Conservation (phyloP, 192 early-diverging fungal species). For the Coemansia sp. region DNA sequence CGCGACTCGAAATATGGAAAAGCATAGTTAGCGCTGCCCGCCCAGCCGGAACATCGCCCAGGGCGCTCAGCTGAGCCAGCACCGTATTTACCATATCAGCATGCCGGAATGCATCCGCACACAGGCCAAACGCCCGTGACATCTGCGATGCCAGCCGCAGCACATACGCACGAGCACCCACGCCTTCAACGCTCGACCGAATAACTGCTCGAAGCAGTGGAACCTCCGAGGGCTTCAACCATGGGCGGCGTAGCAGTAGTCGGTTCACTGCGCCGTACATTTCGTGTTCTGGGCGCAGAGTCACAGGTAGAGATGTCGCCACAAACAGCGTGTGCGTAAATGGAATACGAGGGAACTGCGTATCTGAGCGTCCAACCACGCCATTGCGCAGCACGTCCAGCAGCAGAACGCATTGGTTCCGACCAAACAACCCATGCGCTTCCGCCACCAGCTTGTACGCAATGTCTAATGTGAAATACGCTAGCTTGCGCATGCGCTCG, state of each 20-base stretch:
- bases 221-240: conserved; percentile 22
- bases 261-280: conserved; percentile 37
- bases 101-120: conserved; percentile 16
- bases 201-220: conserved; percentile 32
- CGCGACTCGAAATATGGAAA: conserved; percentile 32
- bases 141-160: conserved; percentile 39
- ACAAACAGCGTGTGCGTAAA: conserved; percentile 36
- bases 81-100: conserved; percentile 22
- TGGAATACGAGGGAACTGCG: conserved; percentile 32
- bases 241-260: conserved; percentile 32
- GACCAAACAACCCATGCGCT: conserved; percentile 17
- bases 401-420: conserved; percentile 29
- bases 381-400: conserved; percentile 49
- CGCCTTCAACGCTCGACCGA: conserved; percentile 7
- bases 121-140: conserved; percentile 27
- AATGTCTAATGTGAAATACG: conserved; percentile 37
- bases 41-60: conserved; percentile 42
- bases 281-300: conserved; percentile 43
- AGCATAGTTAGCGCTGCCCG: conserved; percentile 28
- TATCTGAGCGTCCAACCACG: conserved; percentile 15
- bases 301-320: conserved; percentile 28
- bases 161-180: conserved; percentile 25
- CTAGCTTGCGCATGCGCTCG: conserved; percentile 32
- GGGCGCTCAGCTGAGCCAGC: conserved; percentile 28
- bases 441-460: conserved; percentile 18